Conservation (phyloP, 768 basidiomycete genomes). For the Xerocomellus chrysenteron region DNA sequence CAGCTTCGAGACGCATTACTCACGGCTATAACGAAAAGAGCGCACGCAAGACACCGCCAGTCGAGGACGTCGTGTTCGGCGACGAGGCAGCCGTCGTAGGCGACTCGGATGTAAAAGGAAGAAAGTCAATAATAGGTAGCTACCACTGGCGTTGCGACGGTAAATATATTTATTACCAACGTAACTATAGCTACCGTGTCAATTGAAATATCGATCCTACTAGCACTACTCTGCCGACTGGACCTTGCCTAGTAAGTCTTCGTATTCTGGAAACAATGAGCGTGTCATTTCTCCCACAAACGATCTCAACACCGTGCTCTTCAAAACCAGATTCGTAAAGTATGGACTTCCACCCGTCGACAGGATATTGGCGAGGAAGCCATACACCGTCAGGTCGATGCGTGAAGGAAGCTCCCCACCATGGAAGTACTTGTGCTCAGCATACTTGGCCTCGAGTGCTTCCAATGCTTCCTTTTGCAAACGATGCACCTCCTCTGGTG, state of each 20-base stretch:
- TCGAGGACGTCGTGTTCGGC: constrained; percentile 7
- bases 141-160: constrained; percentile 15
- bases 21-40: constrained; percentile 6
- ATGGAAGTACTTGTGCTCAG: constrained; percentile 26
- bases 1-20: background rate
- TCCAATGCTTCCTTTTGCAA: constrained; percentile 32
- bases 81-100: background rate
- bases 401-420: constrained; percentile 25
- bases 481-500: constrained; percentile 31
- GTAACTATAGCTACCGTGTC: background rate
- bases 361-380: constrained; percentile 32
- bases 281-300: constrained; percentile 27
- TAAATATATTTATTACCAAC: background rate
- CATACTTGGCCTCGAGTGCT: constrained; percentile 30
- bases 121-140: background rate
- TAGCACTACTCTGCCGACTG: background rate
- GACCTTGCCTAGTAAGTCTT: constrained; percentile 12
- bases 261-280: constrained; percentile 30
- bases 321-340: constrained; percentile 23
- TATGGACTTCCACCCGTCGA: constrained; percentile 25
- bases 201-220: background rate
- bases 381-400: constrained; percentile 31
- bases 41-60: constrained; percentile 4
- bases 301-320: constrained; percentile 14
- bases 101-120: background rate